Percentiles rank a stretch among this genome's conserved stretches.
These are phyloP conservation scores for Clitoria ternatea DNA, from an alignment of 306 rosid genomes.

Conservation along the genomic window DNA sequence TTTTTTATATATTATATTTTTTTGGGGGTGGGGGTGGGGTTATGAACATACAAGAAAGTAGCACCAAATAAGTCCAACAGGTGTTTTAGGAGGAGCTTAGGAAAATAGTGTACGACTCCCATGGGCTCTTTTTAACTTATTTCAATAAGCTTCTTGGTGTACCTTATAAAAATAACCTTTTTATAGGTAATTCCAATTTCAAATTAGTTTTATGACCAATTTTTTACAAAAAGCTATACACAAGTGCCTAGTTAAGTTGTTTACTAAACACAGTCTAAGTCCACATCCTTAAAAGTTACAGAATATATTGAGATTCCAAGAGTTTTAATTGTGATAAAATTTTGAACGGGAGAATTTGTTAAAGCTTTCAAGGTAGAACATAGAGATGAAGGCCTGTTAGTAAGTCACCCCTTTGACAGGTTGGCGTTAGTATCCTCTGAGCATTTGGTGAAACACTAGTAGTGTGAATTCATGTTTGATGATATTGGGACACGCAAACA, in stretches of 20 bases:
- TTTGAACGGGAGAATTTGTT: neutral
- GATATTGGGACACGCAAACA: neutral
- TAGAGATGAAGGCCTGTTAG: neutral
- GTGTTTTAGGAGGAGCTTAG: no score
- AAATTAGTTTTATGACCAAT: no score
- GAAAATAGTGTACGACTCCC: no score
- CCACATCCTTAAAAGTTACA: no score
- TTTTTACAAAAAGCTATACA: no score
- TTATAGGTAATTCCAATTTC: no score
- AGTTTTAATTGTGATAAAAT: neutral
- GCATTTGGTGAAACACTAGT: neutral
- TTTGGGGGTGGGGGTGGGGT: neutral
- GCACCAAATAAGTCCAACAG: neutral
- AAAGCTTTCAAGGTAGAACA: neutral
- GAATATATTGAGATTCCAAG: neutral
- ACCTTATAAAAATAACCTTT: no score
- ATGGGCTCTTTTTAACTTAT: no score
- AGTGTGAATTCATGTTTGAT: neutral
- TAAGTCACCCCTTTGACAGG: neutral
- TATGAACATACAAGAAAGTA: neutral
- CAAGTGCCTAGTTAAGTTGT: no score
- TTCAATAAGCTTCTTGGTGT: no score
- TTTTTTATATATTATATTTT: no score
- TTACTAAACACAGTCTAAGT: no score
- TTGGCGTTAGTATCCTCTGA: neutral